Base-by-base conservation (phyloP, 352 stramenopile genomes). In the Globisporangium orthogonon region DNA sequence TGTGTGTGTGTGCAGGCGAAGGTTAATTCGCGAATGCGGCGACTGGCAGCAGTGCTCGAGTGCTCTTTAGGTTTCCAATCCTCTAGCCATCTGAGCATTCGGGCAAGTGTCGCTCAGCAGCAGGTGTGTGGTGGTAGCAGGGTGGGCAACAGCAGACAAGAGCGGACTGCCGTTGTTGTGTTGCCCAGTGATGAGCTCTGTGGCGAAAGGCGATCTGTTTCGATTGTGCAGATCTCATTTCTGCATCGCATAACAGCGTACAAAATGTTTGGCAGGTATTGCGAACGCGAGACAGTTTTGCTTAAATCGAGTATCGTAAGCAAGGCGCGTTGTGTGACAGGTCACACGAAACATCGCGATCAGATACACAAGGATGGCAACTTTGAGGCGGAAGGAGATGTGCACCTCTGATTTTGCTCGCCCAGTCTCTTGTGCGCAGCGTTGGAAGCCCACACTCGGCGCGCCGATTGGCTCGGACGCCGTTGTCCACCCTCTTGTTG, bases 401-500 rank as follows among this genome's bases (percentile, higher is more conserved):
- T 9, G 44, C 7, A 47, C 3, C 18, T 31, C 44, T 49, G 44
- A 49, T 31, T 49, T 23, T 49, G n/a, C 5, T 11, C 44, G 44
- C 23, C 44, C 6, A 3, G 7, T 49, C 18, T 49, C 44, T 49
- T 15, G 44, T n/a, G 3, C 44, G 7, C 13, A 10, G 18, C 3
- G 7, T 31, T 45, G 50, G 50, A 54, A 54, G 50, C 50, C 50
- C 31, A 23, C 33, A 29, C 11, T 33, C 31, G 31, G 28, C 39
- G 5, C 50, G 30, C 23, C 23, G 50, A 54, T 54, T 54, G 50
- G 50, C 50, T 54, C 50, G n/a, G n/a, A 3, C 10, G 50, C 31
- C 50, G 50, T 45, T 54, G 50, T 54, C 50, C 33, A 54, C 50
- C 50, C 31, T 54, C 50, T 49, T 30, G 44, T 31, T 18, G 23